Base-by-base conservation (phyloP, 2,329 filamentous ascomycete genomes). In the Tolypocladium capitatum region DNA sequence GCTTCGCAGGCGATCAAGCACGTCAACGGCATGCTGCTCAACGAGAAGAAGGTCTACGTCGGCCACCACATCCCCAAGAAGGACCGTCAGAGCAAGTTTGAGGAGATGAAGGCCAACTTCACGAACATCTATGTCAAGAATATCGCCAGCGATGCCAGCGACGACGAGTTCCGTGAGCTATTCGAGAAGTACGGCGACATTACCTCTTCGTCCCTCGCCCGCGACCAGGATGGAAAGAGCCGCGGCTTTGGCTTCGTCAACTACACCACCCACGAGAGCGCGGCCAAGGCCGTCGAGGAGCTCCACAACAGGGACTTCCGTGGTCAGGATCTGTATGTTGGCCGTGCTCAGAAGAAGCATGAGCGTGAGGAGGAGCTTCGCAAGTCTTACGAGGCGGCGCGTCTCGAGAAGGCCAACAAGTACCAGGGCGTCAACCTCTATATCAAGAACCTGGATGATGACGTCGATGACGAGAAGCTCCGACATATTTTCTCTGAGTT, bases 61-160 rank as follows among this genome's bases (percentile, higher is more conserved):
- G 92, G 92, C 55, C 91, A 96, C 73, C 92, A 98, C 74, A 97
- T 98, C 63, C 90, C 92, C 68, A 97, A 97, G 85, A 97, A 97
- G 80, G 92, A 98, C 66, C 91, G 92, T 62, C 92, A 97, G 80
- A 95, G 88, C 87, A 98, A 98, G 76, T 97, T 97, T 60, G 92
- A 98, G 76, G 92, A 98, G 79, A 98, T 98, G 91, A 98, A 98
- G 84, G 92, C 92, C 70, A 98, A 98, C 79, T 98, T 94, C 80
- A 98, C 92, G 76, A 98, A 98, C 70, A 83, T 98, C 70, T 98
- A 98, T 74, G 87, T 98, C 75, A 98, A 98, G 83, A 98, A 98
- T 75, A 84, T 98, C 59, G 80, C 83, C 60, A 63, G 73, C 33
- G 91, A 96, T 44, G 86, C 84, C 54, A 84, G 81, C 50, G 92